Base-by-base conservation (phyloP, 2,329 filamentous ascomycete species). In the Pseudogymnoascus sp. region DNA sequence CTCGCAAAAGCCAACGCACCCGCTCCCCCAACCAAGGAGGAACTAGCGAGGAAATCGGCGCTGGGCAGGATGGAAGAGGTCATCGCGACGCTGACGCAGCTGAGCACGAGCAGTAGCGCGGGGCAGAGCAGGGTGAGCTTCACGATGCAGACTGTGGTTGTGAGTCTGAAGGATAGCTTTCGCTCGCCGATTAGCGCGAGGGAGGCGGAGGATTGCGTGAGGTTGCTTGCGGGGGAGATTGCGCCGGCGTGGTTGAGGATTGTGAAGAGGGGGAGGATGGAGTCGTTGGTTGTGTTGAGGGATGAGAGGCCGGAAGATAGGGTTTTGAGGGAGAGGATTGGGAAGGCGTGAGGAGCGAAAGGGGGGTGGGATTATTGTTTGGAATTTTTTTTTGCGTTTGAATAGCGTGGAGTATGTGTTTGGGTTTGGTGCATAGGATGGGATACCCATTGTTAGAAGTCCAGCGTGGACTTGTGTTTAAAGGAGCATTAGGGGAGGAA, bases 11-110 rank as follows among this genome's bases (percentile, higher is more conserved):
- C 77, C 65, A 67, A 76, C 65, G 60, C 75, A 64, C 63, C 78
- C 63, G 67, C 73, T 0, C 81, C 80, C 0, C 78, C 81, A 0
- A 76, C 81, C 0, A 78, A 81, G 21, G 80, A 78, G 16, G 80
- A 86, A 67, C 75, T 89, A 2, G 77, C 82, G 65, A 85, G 87
- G 11, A 81, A 80, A 12, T 82, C 84, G 3, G 89, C 89, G 0
- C 77, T 90, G 23, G 84, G 88, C 68, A 83, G 88, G 8, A 82
- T 86, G 0, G 78, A 81, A n/a, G 88, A 91, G 68, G 82, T 92
- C 8, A 81, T 85, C 1, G 81, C 84, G 5, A 83, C 90, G 5
- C 75, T 92, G 35, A 81, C 80, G n/a, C 83, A 89, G 78, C 78
- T 91, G 65, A 82, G 81, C 70, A 78, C 83, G 14, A 72, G 72